Evolutionary conservation across 140 eudicot species (phyloP).

Genomic region (Anethum foeniculum): DNA sequence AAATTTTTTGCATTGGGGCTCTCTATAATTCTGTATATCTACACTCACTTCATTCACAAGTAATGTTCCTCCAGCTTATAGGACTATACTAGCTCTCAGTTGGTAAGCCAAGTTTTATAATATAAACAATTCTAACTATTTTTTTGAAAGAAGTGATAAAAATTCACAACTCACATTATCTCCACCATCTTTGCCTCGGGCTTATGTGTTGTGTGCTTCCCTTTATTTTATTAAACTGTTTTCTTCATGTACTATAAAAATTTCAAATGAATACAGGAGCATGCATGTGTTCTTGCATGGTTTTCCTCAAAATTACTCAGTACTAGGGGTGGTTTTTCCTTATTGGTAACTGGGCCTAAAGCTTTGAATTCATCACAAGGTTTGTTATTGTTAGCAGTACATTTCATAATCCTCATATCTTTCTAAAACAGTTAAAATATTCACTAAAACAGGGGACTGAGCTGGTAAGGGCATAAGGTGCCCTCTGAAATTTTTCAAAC

Average conservation of each 20-base stretch:
- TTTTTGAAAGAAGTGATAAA: background rate
- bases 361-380: background rate
- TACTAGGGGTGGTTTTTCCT: background rate
- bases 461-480: background rate
- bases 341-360: background rate
- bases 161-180: slow-evolving; percentile 8
- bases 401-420: background rate
- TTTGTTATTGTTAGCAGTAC: background rate
- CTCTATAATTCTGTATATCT: slow-evolving; percentile 1
- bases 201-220: slow-evolving; percentile 3
- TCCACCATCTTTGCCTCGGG: slow-evolving; percentile 15
- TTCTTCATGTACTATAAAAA: background rate
- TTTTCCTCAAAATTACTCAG: slow-evolving; percentile 13
- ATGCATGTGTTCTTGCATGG: slow-evolving; percentile 10
- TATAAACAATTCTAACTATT: background rate
- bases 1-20: slow-evolving; percentile 9
- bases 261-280: background rate
- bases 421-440: background rate
- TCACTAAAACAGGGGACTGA: background rate
- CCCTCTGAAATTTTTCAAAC: background rate
- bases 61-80: background rate
- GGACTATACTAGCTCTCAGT: background rate
- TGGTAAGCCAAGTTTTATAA: background rate
- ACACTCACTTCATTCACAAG: slow-evolving; percentile 3
- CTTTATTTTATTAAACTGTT: background rate